Evolutionary conservation across 2,329 filamentous ascomycete genomes (phyloP), one percentile per base, ranked within the genome.

Genomic region (Colletotrichum euphorbiae): DNA sequence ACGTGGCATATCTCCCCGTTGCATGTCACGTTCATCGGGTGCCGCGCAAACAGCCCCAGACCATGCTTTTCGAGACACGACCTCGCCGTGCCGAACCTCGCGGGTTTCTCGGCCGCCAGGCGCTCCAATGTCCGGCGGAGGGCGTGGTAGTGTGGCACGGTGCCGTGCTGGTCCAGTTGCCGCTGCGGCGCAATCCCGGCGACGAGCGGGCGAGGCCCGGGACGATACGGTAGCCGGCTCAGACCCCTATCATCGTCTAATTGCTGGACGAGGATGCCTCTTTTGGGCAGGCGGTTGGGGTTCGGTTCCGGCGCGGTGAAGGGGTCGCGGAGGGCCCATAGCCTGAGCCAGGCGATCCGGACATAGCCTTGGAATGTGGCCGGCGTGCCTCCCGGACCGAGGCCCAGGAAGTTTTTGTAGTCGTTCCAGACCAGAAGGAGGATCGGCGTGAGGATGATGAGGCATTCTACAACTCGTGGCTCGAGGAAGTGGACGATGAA

Each of bases 51-150:
- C 0, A 97, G 84, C 0, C 90, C 93, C 6, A 93, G 85, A 46
- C 91, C 91, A 75, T 95, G 90, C 80, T 94, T 95, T 78, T 96
- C 93, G 72, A 96, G 90, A 75, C 91, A 94, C 1, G 90, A 93
- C 1, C 86, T 90, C 0, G 87, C 91, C 8, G 89, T 87, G 74
- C 83, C 86, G 63, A 91, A 82, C 15, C 78, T 78, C 1, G 80
- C 78, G 2, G 83, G 83, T 72, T 82, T 79, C n/a, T 73, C 73
- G 2, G 75, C 71, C 11, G 83, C 83, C 24, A 93, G 81, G 4
- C 77, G 76, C 62, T 84, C 79, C 55, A 93, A 82, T 2, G 84
- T 82, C 1, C 77, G 74, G 2, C 84, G 82, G 3, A 93, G 83
- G 13, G 80, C 77, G n/a, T 80, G 75, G 76, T 90, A 90, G 75